Conservation (phyloP, 176 grass and related monocot genomes). For the Saccharum officinarum region DNA sequence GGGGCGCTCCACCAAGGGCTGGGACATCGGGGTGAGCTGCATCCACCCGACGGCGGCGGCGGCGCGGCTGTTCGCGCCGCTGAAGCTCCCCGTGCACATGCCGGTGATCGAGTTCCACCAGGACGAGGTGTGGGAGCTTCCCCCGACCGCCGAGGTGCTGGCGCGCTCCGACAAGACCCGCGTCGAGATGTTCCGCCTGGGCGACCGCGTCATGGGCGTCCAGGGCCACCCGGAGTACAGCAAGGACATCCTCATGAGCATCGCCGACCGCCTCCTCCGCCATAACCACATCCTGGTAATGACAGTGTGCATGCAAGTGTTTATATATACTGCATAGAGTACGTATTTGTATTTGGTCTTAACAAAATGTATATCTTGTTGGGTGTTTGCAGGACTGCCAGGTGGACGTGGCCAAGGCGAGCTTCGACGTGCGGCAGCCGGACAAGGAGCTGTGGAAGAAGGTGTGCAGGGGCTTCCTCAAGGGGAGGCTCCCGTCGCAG, state of each 20-base stretch:
- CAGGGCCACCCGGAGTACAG: constrained; percentile 94
- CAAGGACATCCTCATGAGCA: constrained; percentile 84
- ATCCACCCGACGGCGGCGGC: constrained; percentile 75
- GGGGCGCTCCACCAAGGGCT: constrained; percentile 61
- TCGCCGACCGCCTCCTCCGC: constrained; percentile 71
- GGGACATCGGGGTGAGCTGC: constrained; percentile 89
- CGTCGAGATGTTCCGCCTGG: constrained; percentile 77
- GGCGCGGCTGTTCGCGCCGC: constrained; percentile 59
- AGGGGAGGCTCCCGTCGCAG: constrained; percentile 54
- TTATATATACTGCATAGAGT: not conserved
- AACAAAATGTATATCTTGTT: not conserved
- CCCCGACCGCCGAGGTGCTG: constrained; percentile 56
- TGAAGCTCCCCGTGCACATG: constrained; percentile 78
- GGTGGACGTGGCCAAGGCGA: constrained; percentile 65
- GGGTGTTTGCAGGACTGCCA: constrained; percentile 55
- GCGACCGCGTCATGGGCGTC: constrained; percentile 76
- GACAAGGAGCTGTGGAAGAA: constrained; percentile 80
- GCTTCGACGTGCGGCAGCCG: constrained; percentile 54
- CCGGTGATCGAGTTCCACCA: constrained; percentile 91
- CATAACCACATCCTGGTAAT: constrained; percentile 62
- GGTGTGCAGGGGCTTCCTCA: constrained; percentile 81
- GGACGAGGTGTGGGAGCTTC: constrained; percentile 89
- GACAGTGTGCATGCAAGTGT: too few species aligned
- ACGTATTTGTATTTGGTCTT: not conserved
- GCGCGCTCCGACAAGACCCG: constrained; percentile 74